Conservation (phyloP, 1,284 basidiomycete species). For the Fomitopsis palustris region DNA sequence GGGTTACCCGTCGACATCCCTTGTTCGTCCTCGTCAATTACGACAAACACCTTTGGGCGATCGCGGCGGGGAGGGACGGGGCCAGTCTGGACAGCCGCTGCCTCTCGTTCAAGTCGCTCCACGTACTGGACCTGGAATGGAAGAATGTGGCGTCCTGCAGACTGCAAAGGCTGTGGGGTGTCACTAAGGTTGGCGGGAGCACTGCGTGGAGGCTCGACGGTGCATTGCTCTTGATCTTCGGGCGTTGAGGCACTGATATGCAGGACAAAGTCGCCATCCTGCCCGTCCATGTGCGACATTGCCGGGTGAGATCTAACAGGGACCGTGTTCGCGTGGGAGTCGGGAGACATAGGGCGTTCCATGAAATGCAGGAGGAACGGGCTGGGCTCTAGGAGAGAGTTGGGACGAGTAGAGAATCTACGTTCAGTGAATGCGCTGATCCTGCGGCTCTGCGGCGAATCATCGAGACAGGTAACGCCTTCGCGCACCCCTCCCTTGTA, state of each 20-base stretch:
- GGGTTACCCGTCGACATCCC: not conserved
- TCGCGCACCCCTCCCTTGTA: not conserved
- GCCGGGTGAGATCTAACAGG: not conserved
- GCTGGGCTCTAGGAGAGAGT: conserved; percentile 3
- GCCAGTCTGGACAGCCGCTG: conserved; percentile 11
- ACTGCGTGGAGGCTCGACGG: conserved; percentile 4
- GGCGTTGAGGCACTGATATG: not conserved
- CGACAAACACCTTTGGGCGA: conserved; percentile 17
- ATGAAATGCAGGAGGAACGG: conserved; percentile 6
- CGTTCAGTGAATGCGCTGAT: not conserved
- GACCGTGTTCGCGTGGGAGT: not conserved
- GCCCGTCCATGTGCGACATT: not conserved
- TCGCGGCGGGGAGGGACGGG: conserved; percentile 14
- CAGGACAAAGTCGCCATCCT: not conserved
- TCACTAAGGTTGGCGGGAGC: conserved; percentile 6
- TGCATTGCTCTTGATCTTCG: not conserved
- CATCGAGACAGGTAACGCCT: not conserved
- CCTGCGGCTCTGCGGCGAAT: not conserved
- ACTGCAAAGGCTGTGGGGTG: not conserved
- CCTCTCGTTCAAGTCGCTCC: conserved; percentile 11
- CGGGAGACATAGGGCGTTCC: conserved; percentile 1
- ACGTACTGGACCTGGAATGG: conserved; percentile 21
- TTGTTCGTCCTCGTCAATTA: conserved; percentile 13
- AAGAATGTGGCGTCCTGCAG: conserved; percentile 13
- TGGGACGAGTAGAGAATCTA: not conserved